Conservation (phyloP, 352 stramenopile species). For the Elongisporangium undulatum region DNA sequence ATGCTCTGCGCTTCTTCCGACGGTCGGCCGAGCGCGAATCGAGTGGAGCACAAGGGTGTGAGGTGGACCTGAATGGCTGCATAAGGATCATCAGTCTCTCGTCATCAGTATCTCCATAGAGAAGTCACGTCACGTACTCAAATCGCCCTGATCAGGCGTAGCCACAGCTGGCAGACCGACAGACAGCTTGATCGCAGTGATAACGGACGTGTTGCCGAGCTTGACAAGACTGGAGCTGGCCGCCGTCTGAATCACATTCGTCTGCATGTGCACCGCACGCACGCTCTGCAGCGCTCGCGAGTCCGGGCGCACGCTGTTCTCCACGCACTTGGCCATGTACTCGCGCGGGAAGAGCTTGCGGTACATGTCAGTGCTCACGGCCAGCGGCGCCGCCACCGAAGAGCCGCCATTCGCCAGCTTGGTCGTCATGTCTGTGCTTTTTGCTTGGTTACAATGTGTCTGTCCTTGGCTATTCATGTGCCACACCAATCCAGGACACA, state of each 20-base stretch:
- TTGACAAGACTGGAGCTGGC: constrained; percentile 74
- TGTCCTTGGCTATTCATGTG: not conserved
- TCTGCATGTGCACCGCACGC: constrained; percentile 61
- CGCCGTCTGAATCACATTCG: constrained; percentile 53
- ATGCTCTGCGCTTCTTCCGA: constrained; percentile 78
- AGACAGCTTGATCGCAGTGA: constrained; percentile 68
- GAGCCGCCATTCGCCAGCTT: not conserved
- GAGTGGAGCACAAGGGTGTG: constrained; percentile 68
- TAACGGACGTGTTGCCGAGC: constrained; percentile 63
- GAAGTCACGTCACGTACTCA: constrained; percentile 25
- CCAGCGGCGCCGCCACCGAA: constrained; percentile 20
- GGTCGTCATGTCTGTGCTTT: not conserved
- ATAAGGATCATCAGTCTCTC: constrained; percentile 6
- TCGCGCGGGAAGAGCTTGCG: constrained; percentile 70
- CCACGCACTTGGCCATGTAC: constrained; percentile 62
- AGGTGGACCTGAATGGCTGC: constrained; percentile 77
- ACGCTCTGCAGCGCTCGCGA: constrained; percentile 37
- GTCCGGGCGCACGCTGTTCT: constrained; percentile 55
- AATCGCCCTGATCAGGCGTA: constrained; percentile 71
- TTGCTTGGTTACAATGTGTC: not conserved
- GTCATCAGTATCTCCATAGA: not conserved
- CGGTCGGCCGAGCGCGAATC: constrained; percentile 60
- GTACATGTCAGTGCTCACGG: constrained; percentile 68
- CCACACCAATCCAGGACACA: not conserved
- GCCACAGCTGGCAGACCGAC: constrained; percentile 64